Percentiles rank a stretch among this genome's conserved stretches.
These are phyloP conservation scores for Chalciporus pseudorubinellus DNA, from an alignment of 768 basidiomycete species.

Conservation along the genomic window DNA sequence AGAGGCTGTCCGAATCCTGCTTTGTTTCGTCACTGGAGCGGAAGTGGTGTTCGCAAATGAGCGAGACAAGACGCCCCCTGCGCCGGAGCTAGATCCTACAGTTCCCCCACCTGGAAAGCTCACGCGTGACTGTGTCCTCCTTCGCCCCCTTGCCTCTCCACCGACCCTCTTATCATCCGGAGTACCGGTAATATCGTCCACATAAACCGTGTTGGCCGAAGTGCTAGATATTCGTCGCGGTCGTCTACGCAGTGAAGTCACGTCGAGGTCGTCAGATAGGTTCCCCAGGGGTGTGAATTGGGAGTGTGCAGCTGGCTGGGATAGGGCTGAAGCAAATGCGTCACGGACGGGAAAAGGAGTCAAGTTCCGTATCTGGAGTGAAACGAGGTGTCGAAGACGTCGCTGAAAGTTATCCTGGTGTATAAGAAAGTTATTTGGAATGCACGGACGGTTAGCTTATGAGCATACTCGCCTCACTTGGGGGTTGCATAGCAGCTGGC, in stretches of 20 bases:
- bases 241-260: slow-evolving; percentile 56
- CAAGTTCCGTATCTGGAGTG: slow-evolving; percentile 74
- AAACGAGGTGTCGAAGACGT: slow-evolving; percentile 70
- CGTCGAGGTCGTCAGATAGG: slow-evolving; percentile 69
- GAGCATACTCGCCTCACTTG: slow-evolving; percentile 15
- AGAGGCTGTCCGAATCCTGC: slow-evolving; percentile 51
- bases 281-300: slow-evolving; percentile 58
- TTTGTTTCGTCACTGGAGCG: slow-evolving; percentile 35
- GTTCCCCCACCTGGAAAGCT: slow-evolving; percentile 34
- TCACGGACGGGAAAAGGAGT: slow-evolving; percentile 85
- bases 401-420: slow-evolving; percentile 42
- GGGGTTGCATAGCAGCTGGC: slow-evolving; percentile 8
- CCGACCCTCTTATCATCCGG: slow-evolving; percentile 26
- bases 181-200: slow-evolving; percentile 40
- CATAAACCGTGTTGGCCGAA: slow-evolving; percentile 48
- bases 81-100: slow-evolving; percentile 6
- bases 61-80: slow-evolving; percentile 14
- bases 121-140: slow-evolving; percentile 45
- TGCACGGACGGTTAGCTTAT: not conserved
- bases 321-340: slow-evolving; percentile 65
- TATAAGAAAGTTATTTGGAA: not conserved
- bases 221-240: slow-evolving; percentile 58
- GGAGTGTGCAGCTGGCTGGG: slow-evolving; percentile 60
- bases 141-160: slow-evolving; percentile 38
- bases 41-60: slow-evolving; percentile 18